Evolutionary conservation across 139 green algal genomes (phyloP).

Genomic region (Trebouxia sp.): DNA sequence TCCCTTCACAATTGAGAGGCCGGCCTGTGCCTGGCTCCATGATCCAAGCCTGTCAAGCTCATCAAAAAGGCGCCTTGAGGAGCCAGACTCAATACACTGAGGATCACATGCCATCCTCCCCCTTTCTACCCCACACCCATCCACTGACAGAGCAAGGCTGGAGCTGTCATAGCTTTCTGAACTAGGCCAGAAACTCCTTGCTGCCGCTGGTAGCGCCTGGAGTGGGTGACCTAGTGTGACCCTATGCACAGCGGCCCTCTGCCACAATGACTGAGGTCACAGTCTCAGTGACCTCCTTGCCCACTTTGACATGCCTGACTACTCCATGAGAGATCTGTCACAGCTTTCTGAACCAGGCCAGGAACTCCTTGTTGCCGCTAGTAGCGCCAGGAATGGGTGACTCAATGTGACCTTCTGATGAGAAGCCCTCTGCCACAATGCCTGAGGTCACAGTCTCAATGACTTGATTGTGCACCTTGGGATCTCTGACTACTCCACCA

Average conservation of each 20-base stretch:
- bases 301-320: conserved; percentile 75
- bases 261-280: conserved; percentile 59
- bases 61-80: too few species aligned
- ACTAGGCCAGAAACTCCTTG: conserved; percentile 79
- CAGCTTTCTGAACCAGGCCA: conserved; percentile 58
- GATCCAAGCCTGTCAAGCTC: too few species aligned
- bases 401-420: conserved; percentile 60
- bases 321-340: conserved; percentile 65
- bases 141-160: too few species aligned
- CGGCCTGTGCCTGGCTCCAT: too few species aligned
- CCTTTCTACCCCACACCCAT: too few species aligned
- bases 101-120: too few species aligned
- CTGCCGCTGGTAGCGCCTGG: conserved; percentile 74
- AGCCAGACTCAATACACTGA: too few species aligned
- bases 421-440: conserved; percentile 61
- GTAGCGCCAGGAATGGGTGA: conserved; percentile 76
- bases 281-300: conserved; percentile 52
- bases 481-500: conserved; percentile 84
- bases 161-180: conserved; percentile 30
- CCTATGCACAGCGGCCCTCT: conserved; percentile 59
- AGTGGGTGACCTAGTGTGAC: conserved; percentile 70
- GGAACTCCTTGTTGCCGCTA: conserved; percentile 78
- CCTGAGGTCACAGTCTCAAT: conserved; percentile 55
- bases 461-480: conserved; percentile 65
- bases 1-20: too few species aligned